Conservation (phyloP, 352 stramenopile species). For the Phytophthora multivora region DNA sequence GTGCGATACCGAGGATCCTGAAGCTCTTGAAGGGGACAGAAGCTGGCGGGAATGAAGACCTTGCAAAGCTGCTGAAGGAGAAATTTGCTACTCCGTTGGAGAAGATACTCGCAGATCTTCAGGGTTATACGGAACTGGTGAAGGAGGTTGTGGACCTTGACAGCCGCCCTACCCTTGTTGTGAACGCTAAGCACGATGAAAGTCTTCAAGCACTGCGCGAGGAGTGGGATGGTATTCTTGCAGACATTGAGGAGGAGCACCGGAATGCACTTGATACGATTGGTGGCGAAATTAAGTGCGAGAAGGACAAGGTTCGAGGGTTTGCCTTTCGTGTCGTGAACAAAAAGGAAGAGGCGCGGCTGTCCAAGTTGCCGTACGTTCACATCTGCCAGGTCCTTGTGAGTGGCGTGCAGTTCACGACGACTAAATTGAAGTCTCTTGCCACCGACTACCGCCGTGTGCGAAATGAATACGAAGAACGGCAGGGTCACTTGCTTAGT, state of each 20-base stretch:
- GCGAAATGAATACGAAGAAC: slow-evolving; percentile 91
- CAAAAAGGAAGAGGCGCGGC: slow-evolving; percentile 92
- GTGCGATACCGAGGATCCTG: slow-evolving; percentile 67
- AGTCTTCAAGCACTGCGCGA: slow-evolving; percentile 75
- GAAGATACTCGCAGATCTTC: slow-evolving; percentile 69
- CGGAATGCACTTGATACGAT: slow-evolving; percentile 62
- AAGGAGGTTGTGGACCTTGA: slow-evolving; percentile 88
- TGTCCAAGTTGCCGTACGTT: slow-evolving; percentile 89
- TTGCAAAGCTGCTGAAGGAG: slow-evolving; percentile 42
- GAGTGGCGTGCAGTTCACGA: slow-evolving; percentile 98
- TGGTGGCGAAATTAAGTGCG: slow-evolving; percentile 89
- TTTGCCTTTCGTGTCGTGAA: slow-evolving; percentile 95
- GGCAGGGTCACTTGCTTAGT: slow-evolving; percentile 90
- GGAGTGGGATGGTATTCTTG: slow-evolving; percentile 76
- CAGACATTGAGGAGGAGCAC: slow-evolving; percentile 86
- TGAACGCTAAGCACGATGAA: slow-evolving; percentile 87
- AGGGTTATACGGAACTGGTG: slow-evolving; percentile 71
- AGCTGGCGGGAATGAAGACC: slow-evolving; percentile 31
- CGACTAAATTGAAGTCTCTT: slow-evolving; percentile 88
- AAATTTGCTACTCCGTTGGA: slow-evolving; percentile 56
- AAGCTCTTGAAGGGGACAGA: slow-evolving; percentile 45
- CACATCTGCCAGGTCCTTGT: slow-evolving; percentile 96
- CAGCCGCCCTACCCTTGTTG: slow-evolving; percentile 72
- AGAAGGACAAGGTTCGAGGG: slow-evolving; percentile 91
- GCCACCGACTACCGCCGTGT: slow-evolving; percentile 86